Evolutionary conservation across 2,329 filamentous ascomycete genomes (phyloP).

Genomic region (Fusarium beomiforme): DNA sequence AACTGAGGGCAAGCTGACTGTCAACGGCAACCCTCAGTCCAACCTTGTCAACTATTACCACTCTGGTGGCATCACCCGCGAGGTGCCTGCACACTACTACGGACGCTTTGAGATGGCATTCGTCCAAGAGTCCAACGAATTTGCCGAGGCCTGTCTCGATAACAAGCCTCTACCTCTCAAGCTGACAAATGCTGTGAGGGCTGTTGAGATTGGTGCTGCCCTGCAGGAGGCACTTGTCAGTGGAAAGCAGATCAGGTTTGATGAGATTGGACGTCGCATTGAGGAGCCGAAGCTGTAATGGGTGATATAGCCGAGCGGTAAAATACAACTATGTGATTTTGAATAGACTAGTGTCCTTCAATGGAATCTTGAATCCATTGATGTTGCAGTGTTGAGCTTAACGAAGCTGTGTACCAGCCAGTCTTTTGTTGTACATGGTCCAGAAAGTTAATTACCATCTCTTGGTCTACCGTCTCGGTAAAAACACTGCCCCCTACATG

Average conservation of each 20-base stretch:
- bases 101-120: slow-evolving; percentile 24
- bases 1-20: slow-evolving; percentile 69
- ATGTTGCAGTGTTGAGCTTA: background rate
- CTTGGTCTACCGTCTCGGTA: background rate
- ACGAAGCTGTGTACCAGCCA: background rate
- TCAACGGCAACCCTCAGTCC: slow-evolving; percentile 55
- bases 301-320: no score
- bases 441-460: background rate
- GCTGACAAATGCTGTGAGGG: slow-evolving; percentile 8
- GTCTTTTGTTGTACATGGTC: background rate
- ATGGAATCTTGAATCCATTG: background rate
- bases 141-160: slow-evolving; percentile 14
- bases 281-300: slow-evolving; percentile 19
- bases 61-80: slow-evolving; percentile 2
- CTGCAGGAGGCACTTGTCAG: slow-evolving; percentile 19
- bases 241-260: slow-evolving; percentile 23
- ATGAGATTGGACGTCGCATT: slow-evolving; percentile 22
- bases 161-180: slow-evolving; percentile 44
- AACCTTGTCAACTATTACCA: slow-evolving; percentile 25
- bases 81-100: slow-evolving; percentile 19
- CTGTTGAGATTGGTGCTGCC: slow-evolving; percentile 18
- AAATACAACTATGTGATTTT: background rate
- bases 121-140: slow-evolving; percentile 19
- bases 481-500: background rate
- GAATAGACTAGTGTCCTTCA: background rate